These are phyloP conservation scores for Prunus dulcis DNA, from an alignment of 306 rosid genomes.

Conservation along the genomic window DNA sequence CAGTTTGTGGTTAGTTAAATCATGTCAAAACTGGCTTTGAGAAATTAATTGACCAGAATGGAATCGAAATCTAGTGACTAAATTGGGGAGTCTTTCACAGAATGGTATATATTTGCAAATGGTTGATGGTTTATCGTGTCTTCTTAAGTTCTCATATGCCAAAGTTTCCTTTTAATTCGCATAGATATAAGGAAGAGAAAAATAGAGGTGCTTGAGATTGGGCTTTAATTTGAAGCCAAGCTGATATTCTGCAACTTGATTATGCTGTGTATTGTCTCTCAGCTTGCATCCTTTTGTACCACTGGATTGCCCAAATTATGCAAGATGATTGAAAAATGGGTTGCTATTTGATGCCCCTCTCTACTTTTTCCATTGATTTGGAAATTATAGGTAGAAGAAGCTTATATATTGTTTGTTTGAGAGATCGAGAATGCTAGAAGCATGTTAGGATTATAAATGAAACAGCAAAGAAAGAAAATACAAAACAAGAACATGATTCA, in stretches of 20 bases:
- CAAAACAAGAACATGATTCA: background rate
- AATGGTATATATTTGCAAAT: background rate
- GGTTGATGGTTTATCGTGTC: background rate
- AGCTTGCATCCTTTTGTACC: background rate
- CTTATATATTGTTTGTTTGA: background rate
- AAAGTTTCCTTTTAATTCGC: background rate
- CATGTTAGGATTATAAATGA: background rate
- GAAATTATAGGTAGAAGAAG: background rate
- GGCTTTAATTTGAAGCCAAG: constrained; percentile 9
- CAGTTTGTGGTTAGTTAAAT: background rate
- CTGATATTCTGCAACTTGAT: background rate
- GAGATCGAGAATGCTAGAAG: background rate
- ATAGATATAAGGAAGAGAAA: background rate
- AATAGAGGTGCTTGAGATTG: background rate
- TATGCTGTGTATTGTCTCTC: background rate
- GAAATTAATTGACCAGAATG: background rate
- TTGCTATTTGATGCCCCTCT: background rate
- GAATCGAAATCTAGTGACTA: background rate
- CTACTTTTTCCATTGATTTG: background rate
- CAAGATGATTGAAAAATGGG: background rate
- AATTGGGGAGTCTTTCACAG: background rate
- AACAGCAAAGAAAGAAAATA: background rate
- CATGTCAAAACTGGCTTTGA: background rate
- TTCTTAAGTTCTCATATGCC: background rate
- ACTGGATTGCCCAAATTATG: background rate